Evolutionary conservation across 257 asterid genomes (phyloP), one percentile per base, ranked within the genome.

Genomic region (Solanum peruvianum): DNA sequence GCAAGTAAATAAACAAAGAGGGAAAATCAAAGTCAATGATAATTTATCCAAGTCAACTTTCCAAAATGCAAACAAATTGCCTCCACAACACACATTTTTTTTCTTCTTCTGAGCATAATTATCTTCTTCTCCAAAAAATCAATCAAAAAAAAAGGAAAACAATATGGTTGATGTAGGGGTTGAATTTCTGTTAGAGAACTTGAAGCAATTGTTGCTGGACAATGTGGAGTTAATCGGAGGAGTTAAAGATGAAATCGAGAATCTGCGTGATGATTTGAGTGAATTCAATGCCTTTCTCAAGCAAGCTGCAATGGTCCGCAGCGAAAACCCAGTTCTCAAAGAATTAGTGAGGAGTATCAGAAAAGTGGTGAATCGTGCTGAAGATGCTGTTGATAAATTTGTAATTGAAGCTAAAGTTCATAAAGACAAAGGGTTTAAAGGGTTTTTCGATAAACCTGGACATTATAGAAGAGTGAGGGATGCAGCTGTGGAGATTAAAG

Each of bases 121-220:
- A 4, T 25, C 13, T 4, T 8, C 25, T 70, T 25, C 41, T 12
- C 77, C 44, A 16, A 70, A 0, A 70, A 72, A 72, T 35, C 15
- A 35, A 18, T 21, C 11, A 18, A 52, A 35, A 52, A 49, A 4
- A 49, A 49, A 4, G 8, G 6, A 18, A 8, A 73, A 35, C 20
- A 73, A 73, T 6, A 82, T 82, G 73, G 73, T 42, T 18, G 86
- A 82, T 31, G 72, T 82, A 15, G 86, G 18, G 1, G 69, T n/a
- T 31, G 39, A 44, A 56, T 76, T 42, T 9, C 45, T 88, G 27
- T 0, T 76, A 27, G 86, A 73, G 11, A 93, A 91, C 52, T 90
- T 93, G 76, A 84, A 86, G 87, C 91, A 88, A 82, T 87, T 92
- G 18, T 80, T 90, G 2, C 52, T 72, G 2, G n/a, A 71, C 31